These are phyloP conservation scores for Solanum rostratum DNA, from an alignment of 257 asterid species.

Conservation along the genomic window DNA sequence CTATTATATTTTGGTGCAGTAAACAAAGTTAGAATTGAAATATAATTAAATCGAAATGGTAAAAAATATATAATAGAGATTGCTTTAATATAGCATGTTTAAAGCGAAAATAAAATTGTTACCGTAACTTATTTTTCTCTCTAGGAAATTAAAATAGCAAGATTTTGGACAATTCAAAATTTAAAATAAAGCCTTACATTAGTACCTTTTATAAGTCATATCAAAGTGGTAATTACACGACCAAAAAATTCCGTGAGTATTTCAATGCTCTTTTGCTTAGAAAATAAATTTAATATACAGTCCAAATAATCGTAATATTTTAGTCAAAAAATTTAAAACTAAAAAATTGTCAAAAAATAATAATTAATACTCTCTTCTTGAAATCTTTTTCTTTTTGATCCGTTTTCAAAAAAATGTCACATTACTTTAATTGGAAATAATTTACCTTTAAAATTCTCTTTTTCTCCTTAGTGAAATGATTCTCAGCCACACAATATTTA, in stretches of 20 bases:
- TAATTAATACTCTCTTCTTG: too few relatives aligned
- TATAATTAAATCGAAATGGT: not conserved
- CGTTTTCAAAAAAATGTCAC: too few relatives aligned
- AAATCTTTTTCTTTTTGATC: too few relatives aligned
- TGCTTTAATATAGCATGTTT: not conserved
- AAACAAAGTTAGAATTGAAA: not conserved
- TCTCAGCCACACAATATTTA: too few relatives aligned
- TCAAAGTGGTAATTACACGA: not conserved
- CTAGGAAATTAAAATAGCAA: not conserved
- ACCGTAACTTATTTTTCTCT: not conserved
- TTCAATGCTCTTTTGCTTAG: not conserved
- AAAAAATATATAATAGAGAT: not conserved
- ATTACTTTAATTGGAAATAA: too few relatives aligned
- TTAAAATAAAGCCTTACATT: not conserved
- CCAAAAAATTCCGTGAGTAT: not conserved
- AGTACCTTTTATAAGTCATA: not conserved
- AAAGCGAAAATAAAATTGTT: not conserved
- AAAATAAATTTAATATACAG: not conserved
- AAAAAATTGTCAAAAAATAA: too few relatives aligned
- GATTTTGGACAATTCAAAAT: not conserved
- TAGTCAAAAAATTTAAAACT: too few relatives aligned
- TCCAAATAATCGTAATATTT: too few relatives aligned
- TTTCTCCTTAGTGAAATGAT: too few relatives aligned
- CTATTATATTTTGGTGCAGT: not conserved
- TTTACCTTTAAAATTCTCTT: too few relatives aligned